Conservation (phyloP, 2,329 filamentous ascomycete genomes). For the Verticillium alfalfae region DNA sequence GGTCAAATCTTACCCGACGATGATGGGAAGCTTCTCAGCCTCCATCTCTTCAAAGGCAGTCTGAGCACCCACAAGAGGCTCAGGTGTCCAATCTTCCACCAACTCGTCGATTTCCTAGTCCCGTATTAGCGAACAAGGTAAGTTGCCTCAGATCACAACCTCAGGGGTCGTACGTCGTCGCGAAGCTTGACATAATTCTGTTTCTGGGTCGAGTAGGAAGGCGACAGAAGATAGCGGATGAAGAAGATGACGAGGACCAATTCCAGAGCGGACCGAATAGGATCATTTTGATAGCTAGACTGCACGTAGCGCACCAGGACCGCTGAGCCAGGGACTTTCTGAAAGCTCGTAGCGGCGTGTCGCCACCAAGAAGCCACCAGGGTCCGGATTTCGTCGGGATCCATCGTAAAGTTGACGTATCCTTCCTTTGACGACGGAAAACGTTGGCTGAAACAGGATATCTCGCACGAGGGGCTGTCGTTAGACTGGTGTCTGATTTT, state of each 20-base stretch:
- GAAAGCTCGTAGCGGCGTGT: constrained; percentile 61
- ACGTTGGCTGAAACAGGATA: too few relatives aligned
- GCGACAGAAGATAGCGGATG: constrained; percentile 84
- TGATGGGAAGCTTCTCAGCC: constrained; percentile 77
- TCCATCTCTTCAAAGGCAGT: constrained; percentile 75
- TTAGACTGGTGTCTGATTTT: too few relatives aligned
- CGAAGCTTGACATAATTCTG: constrained; percentile 84
- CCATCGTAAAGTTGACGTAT: constrained; percentile 37
- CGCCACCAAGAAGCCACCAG: constrained; percentile 47
- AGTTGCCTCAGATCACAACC: too few relatives aligned
- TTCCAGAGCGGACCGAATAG: constrained; percentile 88
- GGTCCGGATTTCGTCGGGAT: constrained; percentile 55
- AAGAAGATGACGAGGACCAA: constrained; percentile 93
- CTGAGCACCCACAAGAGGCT: constrained; percentile 74
- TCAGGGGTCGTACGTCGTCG: constrained; percentile 53
- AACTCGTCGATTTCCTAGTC: constrained; percentile 84
- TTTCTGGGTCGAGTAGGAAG: constrained; percentile 87
- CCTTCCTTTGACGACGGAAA: too few relatives aligned
- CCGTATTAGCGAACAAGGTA: constrained; percentile 17
- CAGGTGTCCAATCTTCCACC: constrained; percentile 93
- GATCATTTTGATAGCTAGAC: constrained; percentile 96
- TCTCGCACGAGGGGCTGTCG: too few relatives aligned
- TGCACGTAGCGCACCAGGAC: constrained; percentile 94
- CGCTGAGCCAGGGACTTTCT: constrained; percentile 87
- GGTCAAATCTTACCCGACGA: constrained; percentile 63